Evolutionary conservation across 2,329 filamentous ascomycete species (phyloP).

Genomic region (Lecanicillium sp.): DNA sequence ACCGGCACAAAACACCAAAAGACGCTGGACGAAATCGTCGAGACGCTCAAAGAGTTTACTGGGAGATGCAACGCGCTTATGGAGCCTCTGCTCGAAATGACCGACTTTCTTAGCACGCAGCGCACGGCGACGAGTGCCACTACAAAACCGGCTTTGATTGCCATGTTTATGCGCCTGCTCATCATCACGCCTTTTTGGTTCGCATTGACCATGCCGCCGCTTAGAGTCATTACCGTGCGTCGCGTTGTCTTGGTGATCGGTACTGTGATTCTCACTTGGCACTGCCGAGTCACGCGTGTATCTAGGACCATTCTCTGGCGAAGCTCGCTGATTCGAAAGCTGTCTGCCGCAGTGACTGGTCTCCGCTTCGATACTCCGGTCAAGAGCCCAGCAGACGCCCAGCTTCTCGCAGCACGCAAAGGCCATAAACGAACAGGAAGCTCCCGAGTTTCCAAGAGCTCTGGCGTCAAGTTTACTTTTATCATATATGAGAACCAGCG

Average conservation of each 20-base stretch:
- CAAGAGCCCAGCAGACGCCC: constrained; percentile 25
- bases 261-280: constrained; percentile 83
- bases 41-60: constrained; percentile 84
- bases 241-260: constrained; percentile 79
- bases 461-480: constrained; percentile 91
- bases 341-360: constrained; percentile 69
- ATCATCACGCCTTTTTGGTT: constrained; percentile 87
- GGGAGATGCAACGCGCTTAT: constrained; percentile 85
- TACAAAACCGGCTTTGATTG: constrained; percentile 79
- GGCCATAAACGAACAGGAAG: constrained; percentile 15
- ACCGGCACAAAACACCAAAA: constrained; percentile 75
- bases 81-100: constrained; percentile 80
- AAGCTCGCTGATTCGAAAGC: constrained; percentile 62
- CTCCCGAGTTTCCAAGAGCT: constrained; percentile 43
- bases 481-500: constrained; percentile 95
- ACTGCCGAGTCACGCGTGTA: constrained; percentile 78
- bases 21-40: constrained; percentile 93
- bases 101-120: constrained; percentile 88
- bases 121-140: constrained; percentile 85
- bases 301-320: constrained; percentile 86
- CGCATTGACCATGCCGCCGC: constrained; percentile 68
- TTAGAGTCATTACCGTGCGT: constrained; percentile 78
- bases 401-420: constrained; percentile 5
- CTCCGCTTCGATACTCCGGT: constrained; percentile 56
- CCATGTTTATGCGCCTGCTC: constrained; percentile 80